Percentiles rank a stretch among this genome's conserved stretches.
Evolutionary conservation across 768 basidiomycete species (phyloP).

Genomic region (Rhodotorula kratochvilovae): DNA sequence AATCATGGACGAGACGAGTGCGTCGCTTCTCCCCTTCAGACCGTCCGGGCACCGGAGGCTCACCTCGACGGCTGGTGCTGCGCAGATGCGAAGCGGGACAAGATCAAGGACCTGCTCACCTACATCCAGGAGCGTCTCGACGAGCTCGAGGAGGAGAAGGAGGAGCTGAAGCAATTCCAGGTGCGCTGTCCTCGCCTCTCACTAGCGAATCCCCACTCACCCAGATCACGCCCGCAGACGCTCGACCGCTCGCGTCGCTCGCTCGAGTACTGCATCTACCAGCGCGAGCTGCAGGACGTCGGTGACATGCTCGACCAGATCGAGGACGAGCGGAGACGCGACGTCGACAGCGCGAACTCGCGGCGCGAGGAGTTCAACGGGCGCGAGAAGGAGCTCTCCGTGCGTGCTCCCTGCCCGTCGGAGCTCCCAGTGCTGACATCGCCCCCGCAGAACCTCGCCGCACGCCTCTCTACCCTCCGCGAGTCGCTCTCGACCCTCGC

Average conservation of each 20-base stretch:
- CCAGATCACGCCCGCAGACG: slow-evolving; percentile 14
- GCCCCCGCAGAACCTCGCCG: slow-evolving; percentile 61
- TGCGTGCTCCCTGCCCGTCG: slow-evolving; percentile 46
- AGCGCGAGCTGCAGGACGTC: slow-evolving; percentile 84
- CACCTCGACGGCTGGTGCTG: too few species aligned
- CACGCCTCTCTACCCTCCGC: slow-evolving; percentile 63
- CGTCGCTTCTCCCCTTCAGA: neutral
- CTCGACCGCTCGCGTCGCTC: slow-evolving; percentile 92
- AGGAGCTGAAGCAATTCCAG: slow-evolving; percentile 93
- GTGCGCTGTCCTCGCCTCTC: slow-evolving; percentile 46
- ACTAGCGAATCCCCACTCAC: too few species aligned
- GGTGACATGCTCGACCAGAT: slow-evolving; percentile 64
- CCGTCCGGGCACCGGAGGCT: neutral
- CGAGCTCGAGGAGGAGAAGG: slow-evolving; percentile 96
- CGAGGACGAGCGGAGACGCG: slow-evolving; percentile 65
- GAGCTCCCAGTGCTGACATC: too few species aligned
- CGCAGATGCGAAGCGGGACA: slow-evolving; percentile 75
- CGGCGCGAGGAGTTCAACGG: slow-evolving; percentile 74
- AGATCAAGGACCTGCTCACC: slow-evolving; percentile 81
- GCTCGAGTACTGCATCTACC: slow-evolving; percentile 89
- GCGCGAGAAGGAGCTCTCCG: slow-evolving; percentile 80
- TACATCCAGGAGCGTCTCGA: slow-evolving; percentile 83
- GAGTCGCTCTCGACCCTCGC: slow-evolving; percentile 67
- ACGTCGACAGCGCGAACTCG: slow-evolving; percentile 77
- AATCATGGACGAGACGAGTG: slow-evolving; percentile 86